phyloP scores from a whole-genome alignment of 2,329 filamentous ascomycete species.

The Orbilia blumenaviensis region DNA sequence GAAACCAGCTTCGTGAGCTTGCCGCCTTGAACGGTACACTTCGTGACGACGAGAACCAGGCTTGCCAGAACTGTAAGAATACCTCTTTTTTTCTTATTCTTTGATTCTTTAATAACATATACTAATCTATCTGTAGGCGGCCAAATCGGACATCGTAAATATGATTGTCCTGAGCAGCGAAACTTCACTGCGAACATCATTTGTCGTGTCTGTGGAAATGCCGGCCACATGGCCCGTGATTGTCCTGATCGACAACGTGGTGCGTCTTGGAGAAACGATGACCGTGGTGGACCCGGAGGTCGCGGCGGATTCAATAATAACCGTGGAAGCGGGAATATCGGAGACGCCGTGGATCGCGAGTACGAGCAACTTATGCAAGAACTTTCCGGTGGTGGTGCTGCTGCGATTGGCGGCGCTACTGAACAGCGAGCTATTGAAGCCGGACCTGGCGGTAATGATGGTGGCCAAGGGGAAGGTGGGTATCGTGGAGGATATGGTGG shows the following conservation, averaged over 20 bases:
- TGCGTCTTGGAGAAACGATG: constrained; percentile 85
- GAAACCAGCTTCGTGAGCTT: constrained; percentile 96
- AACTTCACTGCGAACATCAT: constrained; percentile 99
- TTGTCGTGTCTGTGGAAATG: constrained; percentile 96
- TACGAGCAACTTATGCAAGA: constrained; percentile 99
- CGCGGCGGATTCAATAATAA: constrained; percentile 59
- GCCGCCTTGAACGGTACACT: constrained; percentile 98
- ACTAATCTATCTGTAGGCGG: constrained; percentile 72
- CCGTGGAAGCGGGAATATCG: constrained; percentile 66
- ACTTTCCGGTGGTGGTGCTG: constrained; percentile 75
- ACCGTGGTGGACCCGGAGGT: constrained; percentile 60
- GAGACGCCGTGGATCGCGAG: constrained; percentile 89
- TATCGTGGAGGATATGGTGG: constrained; percentile 54
- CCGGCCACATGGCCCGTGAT: constrained; percentile 97
- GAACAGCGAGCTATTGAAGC: constrained; percentile 79
- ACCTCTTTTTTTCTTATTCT: constrained; percentile 29
- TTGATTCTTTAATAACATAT: constrained; percentile 54
- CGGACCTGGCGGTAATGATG: constrained; percentile 71
- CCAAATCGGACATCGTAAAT: constrained; percentile 98
- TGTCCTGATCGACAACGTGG: constrained; percentile 94
- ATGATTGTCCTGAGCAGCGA: constrained; percentile 95
- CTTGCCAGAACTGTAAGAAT: constrained; percentile 87
- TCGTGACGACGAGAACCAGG: constrained; percentile 98
- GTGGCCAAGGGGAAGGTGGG: constrained; percentile 59
- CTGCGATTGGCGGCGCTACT: constrained; percentile 69